Conservation (phyloP, 306 rosid genomes). For the Acacia melanoxylon region DNA sequence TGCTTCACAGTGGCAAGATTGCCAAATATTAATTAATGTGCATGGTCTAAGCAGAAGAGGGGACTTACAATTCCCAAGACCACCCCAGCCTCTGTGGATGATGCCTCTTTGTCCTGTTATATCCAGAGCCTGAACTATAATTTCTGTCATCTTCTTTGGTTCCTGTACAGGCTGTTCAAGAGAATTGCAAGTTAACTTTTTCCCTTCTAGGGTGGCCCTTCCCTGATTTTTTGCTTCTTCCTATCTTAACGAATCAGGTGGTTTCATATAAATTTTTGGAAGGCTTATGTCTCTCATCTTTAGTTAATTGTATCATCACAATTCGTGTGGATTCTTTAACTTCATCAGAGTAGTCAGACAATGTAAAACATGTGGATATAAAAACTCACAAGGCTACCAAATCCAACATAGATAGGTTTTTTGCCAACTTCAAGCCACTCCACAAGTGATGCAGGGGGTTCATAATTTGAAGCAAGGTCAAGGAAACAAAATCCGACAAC, state of each 20-base stretch:
- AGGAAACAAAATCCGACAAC: slow-evolving; percentile 98
- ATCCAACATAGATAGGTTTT: slow-evolving; percentile 82
- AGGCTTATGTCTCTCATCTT: no score
- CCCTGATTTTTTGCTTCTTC: not conserved
- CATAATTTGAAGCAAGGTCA: slow-evolving; percentile 87
- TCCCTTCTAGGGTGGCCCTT: not conserved
- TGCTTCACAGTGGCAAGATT: slow-evolving; percentile 31
- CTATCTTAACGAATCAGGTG: not conserved
- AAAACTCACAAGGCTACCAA: slow-evolving; percentile 96
- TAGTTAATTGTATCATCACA: no score
- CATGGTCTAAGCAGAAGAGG: not conserved
- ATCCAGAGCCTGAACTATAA: slow-evolving; percentile 77
- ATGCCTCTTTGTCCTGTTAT: slow-evolving; percentile 81
- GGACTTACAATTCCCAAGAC: slow-evolving; percentile 86
- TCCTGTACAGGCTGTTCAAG: slow-evolving; percentile 74
- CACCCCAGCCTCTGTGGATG: slow-evolving; percentile 97
- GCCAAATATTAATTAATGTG: not conserved
- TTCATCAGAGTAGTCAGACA: slow-evolving; percentile 26
- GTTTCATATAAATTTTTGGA: no score
- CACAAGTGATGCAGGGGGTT: slow-evolving; percentile 70
- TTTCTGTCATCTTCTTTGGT: slow-evolving; percentile 74
- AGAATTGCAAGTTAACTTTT: not conserved
- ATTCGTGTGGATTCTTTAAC: slow-evolving; percentile 11
- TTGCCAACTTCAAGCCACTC: slow-evolving; percentile 81
- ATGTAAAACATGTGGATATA: slow-evolving; percentile 17